Evolutionary conservation across 176 grass and related monocot genomes (phyloP).

Genomic region (Aegilops sharonensis): DNA sequence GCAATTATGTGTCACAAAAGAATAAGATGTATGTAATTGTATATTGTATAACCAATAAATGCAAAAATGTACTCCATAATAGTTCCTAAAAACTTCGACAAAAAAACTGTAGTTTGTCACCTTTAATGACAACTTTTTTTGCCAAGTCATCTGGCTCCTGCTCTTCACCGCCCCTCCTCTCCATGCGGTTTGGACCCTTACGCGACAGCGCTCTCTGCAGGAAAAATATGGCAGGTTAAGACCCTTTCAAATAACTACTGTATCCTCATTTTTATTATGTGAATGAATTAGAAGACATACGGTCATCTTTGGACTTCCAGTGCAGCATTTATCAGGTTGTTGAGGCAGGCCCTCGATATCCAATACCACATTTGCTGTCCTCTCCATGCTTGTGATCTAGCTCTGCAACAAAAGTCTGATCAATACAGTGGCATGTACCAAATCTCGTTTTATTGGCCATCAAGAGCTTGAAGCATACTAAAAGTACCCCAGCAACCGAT

Average conservation of each 20-base stretch:
- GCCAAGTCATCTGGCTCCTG: conserved; percentile 64
- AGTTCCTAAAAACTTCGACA: background rate
- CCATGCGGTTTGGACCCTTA: conserved; percentile 75
- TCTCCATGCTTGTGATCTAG: conserved; percentile 69
- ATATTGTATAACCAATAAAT: background rate
- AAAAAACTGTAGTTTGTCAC: conserved; percentile 30
- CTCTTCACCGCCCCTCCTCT: conserved; percentile 66
- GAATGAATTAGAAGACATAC: conserved; percentile 40
- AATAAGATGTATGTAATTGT: background rate
- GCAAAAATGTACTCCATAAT: background rate
- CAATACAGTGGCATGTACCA: background rate
- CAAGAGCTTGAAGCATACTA: background rate
- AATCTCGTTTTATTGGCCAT: conserved; percentile 14
- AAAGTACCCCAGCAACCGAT: background rate
- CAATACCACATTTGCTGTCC: conserved; percentile 59
- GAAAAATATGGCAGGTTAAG: background rate
- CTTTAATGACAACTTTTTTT: conserved; percentile 81
- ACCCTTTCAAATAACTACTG: background rate
- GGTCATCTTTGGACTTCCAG: conserved; percentile 77
- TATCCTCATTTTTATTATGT: background rate
- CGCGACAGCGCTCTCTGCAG: conserved; percentile 84
- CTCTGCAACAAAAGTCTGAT: conserved; percentile 27
- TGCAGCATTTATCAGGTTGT: conserved; percentile 73
- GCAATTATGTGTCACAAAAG: background rate
- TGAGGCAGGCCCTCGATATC: conserved; percentile 83